Percentiles rank a stretch among this genome's conserved stretches.
phyloP scores from a whole-genome alignment of 192 early-diverging fungal species.

The Mortierella claussenii region DNA sequence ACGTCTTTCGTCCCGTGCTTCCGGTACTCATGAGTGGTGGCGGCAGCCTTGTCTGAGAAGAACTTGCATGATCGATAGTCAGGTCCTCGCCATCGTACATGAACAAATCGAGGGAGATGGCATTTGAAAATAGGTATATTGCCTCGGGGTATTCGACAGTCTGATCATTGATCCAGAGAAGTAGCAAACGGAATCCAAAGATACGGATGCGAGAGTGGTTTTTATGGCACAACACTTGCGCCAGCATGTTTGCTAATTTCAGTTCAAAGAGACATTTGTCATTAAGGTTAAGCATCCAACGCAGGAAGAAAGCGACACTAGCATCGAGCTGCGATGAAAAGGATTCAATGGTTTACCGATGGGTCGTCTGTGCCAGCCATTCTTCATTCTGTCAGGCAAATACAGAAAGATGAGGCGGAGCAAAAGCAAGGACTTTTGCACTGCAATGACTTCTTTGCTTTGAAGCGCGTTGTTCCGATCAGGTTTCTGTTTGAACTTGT shows the following conservation, averaged over 20 bases:
- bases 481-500: conserved; percentile 76
- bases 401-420: conserved; percentile 75
- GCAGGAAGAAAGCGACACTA: no score
- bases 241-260: conserved; percentile 70
- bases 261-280: no score
- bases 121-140: conserved; percentile 70
- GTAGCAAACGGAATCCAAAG: conserved; percentile 78
- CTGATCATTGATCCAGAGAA: conserved; percentile 79
- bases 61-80: conserved; percentile 24
- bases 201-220: conserved; percentile 78
- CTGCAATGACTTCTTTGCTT: conserved; percentile 72
- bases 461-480: conserved; percentile 64
- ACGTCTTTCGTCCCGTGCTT: conserved; percentile 32
- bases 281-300: no score
- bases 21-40: conserved; percentile 23
- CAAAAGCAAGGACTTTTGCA: conserved; percentile 72
- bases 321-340: no score
- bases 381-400: conserved; percentile 73
- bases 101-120: conserved; percentile 70
- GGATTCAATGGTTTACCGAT: conserved; percentile 62
- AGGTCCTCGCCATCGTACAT: conserved; percentile 57
- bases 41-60: conserved; percentile 36
- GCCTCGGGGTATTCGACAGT: conserved; percentile 67
- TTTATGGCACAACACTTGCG: conserved; percentile 67
- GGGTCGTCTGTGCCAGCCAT: conserved; percentile 75